Evolutionary conservation across 2,329 filamentous ascomycete genomes (phyloP).

Genomic region (Fusarium sp.): DNA sequence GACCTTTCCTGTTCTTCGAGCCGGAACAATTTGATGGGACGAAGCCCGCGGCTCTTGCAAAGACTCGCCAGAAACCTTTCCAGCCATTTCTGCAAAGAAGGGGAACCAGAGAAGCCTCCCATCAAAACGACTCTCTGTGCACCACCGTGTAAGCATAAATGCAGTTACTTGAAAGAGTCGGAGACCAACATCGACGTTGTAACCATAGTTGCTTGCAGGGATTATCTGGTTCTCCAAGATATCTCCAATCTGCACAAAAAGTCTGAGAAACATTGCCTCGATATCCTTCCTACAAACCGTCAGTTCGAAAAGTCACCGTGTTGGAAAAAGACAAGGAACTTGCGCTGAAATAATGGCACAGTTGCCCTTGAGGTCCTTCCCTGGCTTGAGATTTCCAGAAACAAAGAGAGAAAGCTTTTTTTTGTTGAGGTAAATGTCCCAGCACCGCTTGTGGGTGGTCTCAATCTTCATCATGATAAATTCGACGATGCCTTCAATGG

Average conservation of each 20-base stretch:
- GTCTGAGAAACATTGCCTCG: not conserved
- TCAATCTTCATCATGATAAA: not conserved
- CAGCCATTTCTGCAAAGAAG: not conserved
- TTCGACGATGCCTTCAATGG: not conserved
- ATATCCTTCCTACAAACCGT: not conserved
- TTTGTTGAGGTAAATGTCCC: not conserved
- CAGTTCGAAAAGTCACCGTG: not conserved
- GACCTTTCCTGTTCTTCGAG: not conserved
- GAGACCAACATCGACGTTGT: not conserved
- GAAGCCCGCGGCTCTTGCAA: not conserved
- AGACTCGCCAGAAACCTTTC: not conserved
- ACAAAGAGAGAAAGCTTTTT: not conserved
- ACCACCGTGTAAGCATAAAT: not conserved
- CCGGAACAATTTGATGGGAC: not conserved
- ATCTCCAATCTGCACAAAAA: not conserved
- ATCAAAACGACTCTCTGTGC: slow-evolving; percentile 5
- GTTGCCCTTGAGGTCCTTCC: not conserved
- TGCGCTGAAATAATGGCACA: not conserved
- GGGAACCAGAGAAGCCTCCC: slow-evolving; percentile 9
- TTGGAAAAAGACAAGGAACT: not conserved
- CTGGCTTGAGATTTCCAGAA: not conserved
- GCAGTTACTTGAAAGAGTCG: not conserved
- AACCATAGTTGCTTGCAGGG: not conserved
- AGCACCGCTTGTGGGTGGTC: not conserved
- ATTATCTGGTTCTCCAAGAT: not conserved